Evolutionary conservation across 164 flowering plant genomes (phyloP), one percentile per base, ranked within the genome.

Genomic region (Warburgia ugandensis): DNA sequence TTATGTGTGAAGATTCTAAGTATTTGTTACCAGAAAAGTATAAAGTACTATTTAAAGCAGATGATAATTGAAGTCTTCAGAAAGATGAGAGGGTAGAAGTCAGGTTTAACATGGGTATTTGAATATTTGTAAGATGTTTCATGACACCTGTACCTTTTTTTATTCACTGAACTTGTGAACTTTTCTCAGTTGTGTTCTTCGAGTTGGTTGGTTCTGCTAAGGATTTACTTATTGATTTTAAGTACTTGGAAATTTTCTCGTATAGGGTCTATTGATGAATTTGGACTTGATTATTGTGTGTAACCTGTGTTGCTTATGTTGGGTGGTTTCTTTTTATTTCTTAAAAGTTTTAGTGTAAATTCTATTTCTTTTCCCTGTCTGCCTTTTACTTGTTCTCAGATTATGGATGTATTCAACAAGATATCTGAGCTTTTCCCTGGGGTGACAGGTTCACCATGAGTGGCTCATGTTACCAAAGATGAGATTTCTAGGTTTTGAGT

Each of bases 381-480:
- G 6, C 42, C 22, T 29, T 23, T 10, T 33, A 9, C 60, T 22
- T 45, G n/a, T 7, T 68, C 29, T 55, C 79, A 89, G 95, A 86
- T 89, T 45, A 89, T 85, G 95, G 86, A 79, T 64, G 90, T 89
- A 25, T 81, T 85, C 78, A 83, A 73, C 66, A 89, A 89, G 62
- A 77, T 89, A 61, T 74, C 84, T 12, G 75, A 85, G 73, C 90
- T 86, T 50, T 89, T 89, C 66, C 97, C 95, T 22, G 92, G 92
- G 45, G 76, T 68, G 48, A 48, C 84, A 1, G 88, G 94, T n/a
- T 52, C 70, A 58, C 39, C 56, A 33, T 68, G 49, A 31, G 16
- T 6, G 11, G 6, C 3, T 27, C 29, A 9, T 6, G 14, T 13
- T 4, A 14, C n/a, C 31, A 8, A 26, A n/a, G 28, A 32, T 13